phyloP scores from a whole-genome alignment of 1,284 basidiomycete species.

The Apiotrichum porosum region DNA sequence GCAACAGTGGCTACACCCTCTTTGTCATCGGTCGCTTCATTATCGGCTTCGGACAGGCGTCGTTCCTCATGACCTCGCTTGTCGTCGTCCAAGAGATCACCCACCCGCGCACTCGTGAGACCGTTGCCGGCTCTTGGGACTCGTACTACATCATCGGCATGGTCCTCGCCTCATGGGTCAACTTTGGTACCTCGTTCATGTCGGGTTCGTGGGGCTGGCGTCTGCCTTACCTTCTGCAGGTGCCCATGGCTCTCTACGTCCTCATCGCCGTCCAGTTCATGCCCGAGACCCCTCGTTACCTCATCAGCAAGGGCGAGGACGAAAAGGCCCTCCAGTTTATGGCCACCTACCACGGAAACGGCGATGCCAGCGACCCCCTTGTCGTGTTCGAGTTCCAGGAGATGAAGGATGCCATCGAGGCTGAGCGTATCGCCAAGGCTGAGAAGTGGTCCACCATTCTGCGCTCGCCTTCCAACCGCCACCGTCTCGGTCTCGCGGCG shows the following conservation, averaged over 20 bases:
- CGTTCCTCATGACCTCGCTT: conserved; percentile 50
- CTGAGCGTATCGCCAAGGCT: conserved; percentile 54
- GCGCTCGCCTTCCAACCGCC: conserved; percentile 31
- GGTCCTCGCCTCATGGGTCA: conserved; percentile 22
- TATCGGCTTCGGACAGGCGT: conserved; percentile 48
- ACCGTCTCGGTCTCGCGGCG: conserved; percentile 41
- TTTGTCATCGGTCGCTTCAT: conserved; percentile 44
- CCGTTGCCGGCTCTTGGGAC: conserved; percentile 45
- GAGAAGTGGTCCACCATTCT: conserved; percentile 45
- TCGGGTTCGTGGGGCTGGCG: conserved; percentile 39
- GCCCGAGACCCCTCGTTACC: conserved; percentile 48
- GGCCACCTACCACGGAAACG: conserved; percentile 71
- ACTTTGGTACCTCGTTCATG: conserved; percentile 26
- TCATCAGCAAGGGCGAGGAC: conserved; percentile 48
- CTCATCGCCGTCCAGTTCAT: conserved; percentile 49
- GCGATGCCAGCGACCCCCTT: conserved; percentile 60
- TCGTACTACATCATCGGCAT: conserved; percentile 37
- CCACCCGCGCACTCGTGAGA: conserved; percentile 41
- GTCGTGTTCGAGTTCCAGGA: conserved; percentile 73
- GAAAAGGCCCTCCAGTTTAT: conserved; percentile 70
- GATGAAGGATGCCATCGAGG: conserved; percentile 68
- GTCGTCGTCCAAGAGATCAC: conserved; percentile 49
- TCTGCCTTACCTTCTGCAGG: conserved; percentile 46
- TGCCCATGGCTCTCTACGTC: conserved; percentile 43
- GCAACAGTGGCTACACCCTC: conserved; percentile 46